Evolutionary conservation across 148 eudicot species (phyloP).

Genomic region (Fallopia convolvulus): DNA sequence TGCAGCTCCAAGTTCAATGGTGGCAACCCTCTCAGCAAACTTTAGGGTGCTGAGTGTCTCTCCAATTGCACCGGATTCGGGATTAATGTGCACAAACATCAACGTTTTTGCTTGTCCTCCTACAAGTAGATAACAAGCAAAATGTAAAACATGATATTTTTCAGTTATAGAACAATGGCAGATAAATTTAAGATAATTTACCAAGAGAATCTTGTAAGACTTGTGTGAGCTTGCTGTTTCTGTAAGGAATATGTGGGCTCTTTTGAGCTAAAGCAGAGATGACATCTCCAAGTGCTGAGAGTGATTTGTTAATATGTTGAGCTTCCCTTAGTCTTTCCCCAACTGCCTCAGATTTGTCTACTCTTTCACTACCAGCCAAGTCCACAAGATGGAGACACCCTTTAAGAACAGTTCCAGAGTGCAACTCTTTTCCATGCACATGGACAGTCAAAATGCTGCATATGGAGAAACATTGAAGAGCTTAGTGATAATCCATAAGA

Average conservation of each 20-base stretch:
- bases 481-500: neutral
- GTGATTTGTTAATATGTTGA: conserved; percentile 86
- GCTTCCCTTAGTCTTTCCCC: conserved; percentile 98
- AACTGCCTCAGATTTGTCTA: conserved; percentile 91
- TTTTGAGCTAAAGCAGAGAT: conserved; percentile 94
- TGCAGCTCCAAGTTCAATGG: conserved; percentile 89
- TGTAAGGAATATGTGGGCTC: conserved; percentile 84
- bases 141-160: neutral
- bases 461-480: neutral
- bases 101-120: conserved; percentile 96
- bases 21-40: conserved; percentile 93
- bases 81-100: conserved; percentile 96
- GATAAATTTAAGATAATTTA: conserved; percentile 17
- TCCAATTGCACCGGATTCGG: conserved; percentile 67
- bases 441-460: conserved; percentile 88
- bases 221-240: conserved; percentile 99
- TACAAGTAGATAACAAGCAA: conserved; percentile 13
- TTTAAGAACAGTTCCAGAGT: conserved; percentile 58
- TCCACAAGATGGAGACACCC: conserved; percentile 97
- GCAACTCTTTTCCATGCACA: conserved; percentile 79
- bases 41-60: conserved; percentile 92
- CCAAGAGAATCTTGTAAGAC: conserved; percentile 95
- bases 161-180: neutral
- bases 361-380: conserved; percentile 98
- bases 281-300: conserved; percentile 97